Percentiles rank a stretch among this genome's conserved stretches.
Conservation (phyloP, 2,329 filamentous ascomycete species). For the Pseudocercospora pini-densiflorae region DNA sequence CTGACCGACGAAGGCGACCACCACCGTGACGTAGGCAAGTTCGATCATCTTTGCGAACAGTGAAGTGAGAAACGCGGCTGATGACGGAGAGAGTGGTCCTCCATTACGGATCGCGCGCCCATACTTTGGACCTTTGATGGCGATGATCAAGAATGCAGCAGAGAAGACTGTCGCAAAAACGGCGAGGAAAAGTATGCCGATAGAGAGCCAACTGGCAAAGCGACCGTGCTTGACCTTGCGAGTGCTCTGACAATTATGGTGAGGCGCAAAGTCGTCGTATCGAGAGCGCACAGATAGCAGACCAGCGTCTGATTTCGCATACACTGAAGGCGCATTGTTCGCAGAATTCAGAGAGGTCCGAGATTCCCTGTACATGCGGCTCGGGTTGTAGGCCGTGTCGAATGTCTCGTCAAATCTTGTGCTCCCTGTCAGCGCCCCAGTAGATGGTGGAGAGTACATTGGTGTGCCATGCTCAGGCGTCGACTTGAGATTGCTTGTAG, state of each 20-base stretch:
- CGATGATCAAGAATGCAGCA: constrained; percentile 68
- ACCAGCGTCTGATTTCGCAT: constrained; percentile 34
- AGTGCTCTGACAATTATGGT: constrained; percentile 30
- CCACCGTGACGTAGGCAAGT: constrained; percentile 76
- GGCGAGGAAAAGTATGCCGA: constrained; percentile 51
- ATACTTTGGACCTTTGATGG: constrained; percentile 66
- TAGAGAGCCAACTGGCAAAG: constrained; percentile 51
- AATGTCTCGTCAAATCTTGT: constrained; percentile 29
- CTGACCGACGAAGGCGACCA: constrained; percentile 76
- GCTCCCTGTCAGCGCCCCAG: constrained; percentile 31
- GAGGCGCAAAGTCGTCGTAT: constrained; percentile 34
- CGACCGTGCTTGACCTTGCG: constrained; percentile 18
- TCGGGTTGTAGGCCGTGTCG: constrained; percentile 20
- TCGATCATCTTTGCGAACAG: constrained; percentile 78
- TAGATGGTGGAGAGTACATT: constrained; percentile 32
- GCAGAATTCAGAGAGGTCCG: constrained; percentile 32
- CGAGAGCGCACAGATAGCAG: constrained; percentile 28
- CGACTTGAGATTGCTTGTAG: constrained; percentile 13
- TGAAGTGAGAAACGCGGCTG: constrained; percentile 69
- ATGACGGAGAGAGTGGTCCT: constrained; percentile 61
- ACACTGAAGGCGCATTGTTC: constrained; percentile 25
- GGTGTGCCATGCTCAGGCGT: constrained; percentile 23
- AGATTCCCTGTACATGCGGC: constrained; percentile 20
- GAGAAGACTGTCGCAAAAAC: constrained; percentile 68
- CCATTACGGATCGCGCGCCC: constrained; percentile 59